These are phyloP conservation scores for Rhytidhysteron rufulum DNA, from an alignment of 2,329 filamentous ascomycete species.

Conservation along the genomic window DNA sequence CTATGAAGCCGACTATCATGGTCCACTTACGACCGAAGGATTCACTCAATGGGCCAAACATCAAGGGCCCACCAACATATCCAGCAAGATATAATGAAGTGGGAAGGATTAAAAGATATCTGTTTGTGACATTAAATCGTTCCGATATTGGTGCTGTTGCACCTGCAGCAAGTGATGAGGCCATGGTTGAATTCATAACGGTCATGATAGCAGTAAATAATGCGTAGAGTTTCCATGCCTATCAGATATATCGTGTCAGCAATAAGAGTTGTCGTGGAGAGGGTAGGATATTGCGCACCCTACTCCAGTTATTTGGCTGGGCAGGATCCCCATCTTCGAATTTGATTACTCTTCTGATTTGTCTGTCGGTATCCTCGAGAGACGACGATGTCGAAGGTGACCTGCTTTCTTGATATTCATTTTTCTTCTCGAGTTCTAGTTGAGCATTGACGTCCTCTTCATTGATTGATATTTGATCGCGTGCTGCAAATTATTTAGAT, in stretches of 20 bases:
- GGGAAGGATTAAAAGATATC: slow-evolving; percentile 43
- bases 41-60: slow-evolving; percentile 44
- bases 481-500: too few species aligned
- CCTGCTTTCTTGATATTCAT: slow-evolving; percentile 21
- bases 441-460: slow-evolving; percentile 20
- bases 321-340: slow-evolving; percentile 38
- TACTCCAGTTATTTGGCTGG: slow-evolving; percentile 43
- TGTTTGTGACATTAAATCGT: slow-evolving; percentile 53
- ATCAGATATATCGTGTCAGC: slow-evolving; percentile 1
- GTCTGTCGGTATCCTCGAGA: slow-evolving; percentile 1
- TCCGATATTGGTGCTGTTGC: slow-evolving; percentile 55
- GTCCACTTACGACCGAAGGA: slow-evolving; percentile 43
- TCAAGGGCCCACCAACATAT: slow-evolving; percentile 43
- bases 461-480: slow-evolving; percentile 7
- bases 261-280: neutral
- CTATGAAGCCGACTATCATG: slow-evolving; percentile 49
- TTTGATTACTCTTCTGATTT: slow-evolving; percentile 26
- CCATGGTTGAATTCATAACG: slow-evolving; percentile 66
- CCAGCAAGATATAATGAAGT: slow-evolving; percentile 50
- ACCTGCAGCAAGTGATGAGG: slow-evolving; percentile 62
- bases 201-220: slow-evolving; percentile 54
- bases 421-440: slow-evolving; percentile 22
- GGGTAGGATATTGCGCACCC: slow-evolving; percentile 13
- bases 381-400: slow-evolving; percentile 10
- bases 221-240: slow-evolving; percentile 55